Conservation (phyloP, 2,329 filamentous ascomycete species). For the Chaetothyriales sp. region DNA sequence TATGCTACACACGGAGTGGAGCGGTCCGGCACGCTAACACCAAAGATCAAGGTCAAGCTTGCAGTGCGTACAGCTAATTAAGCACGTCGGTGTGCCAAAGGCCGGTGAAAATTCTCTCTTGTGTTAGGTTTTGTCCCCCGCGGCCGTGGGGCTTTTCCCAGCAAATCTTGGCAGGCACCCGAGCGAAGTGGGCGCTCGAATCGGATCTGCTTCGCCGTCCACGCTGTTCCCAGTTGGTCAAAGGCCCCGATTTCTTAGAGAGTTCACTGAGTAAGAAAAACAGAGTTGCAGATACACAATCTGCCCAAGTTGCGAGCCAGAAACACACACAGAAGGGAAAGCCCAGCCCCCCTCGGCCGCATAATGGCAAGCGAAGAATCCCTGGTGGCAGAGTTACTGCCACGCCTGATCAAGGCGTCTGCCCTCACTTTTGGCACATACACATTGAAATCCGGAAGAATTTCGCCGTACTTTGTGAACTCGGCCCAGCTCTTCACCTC, state of each 20-base stretch:
- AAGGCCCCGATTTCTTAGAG: neutral
- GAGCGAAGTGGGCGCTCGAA: neutral
- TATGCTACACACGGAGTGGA: neutral
- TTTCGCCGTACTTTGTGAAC: conserved; percentile 96
- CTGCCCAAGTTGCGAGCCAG: conserved; percentile 10
- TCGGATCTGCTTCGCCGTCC: too few species aligned
- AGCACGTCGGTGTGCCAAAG: neutral
- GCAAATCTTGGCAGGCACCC: neutral
- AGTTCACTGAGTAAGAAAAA: neutral
- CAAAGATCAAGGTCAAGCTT: too few species aligned
- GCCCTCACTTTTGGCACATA: conserved; percentile 31
- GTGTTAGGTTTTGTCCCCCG: neutral
- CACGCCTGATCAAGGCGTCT: conserved; percentile 27
- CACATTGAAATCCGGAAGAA: conserved; percentile 80
- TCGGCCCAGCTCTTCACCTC: conserved; percentile 80
- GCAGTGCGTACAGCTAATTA: neutral
- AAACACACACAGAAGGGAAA: conserved; percentile 6
- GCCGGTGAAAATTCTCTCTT: neutral
- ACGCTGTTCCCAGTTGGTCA: neutral
- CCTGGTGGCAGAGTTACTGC: conserved; percentile 21
- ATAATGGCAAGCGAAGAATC: conserved; percentile 19
- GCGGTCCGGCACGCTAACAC: neutral
- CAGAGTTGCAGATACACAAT: neutral
- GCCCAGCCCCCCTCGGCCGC: neutral
- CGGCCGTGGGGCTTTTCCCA: neutral